Percentiles rank a stretch among this genome's conserved stretches.
phyloP scores from a whole-genome alignment of 192 early-diverging fungal genomes.

The Umbelopsis vinacea region DNA sequence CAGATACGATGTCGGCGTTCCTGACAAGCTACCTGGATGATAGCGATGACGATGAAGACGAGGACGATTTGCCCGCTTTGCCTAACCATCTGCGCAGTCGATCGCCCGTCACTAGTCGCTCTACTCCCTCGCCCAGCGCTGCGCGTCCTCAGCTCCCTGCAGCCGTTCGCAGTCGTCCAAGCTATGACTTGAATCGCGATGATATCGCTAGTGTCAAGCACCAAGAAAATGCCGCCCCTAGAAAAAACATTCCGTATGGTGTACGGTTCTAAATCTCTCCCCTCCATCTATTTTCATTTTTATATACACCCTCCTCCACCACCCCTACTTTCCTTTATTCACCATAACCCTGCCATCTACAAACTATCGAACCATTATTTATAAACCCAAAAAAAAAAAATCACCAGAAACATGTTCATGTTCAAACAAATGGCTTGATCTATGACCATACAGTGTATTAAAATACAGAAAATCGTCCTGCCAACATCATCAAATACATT shows the following conservation, averaged over 20 bases:
- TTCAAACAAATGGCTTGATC: too few species aligned
- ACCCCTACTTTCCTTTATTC: background rate
- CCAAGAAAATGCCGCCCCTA: background rate
- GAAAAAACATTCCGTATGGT: constrained; percentile 13
- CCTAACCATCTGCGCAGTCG: background rate
- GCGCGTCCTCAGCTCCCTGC: background rate
- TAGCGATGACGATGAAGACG: constrained; percentile 16
- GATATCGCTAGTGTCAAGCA: background rate
- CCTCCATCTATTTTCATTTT: background rate
- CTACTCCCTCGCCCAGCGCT: constrained; percentile 9
- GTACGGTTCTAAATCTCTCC: background rate
- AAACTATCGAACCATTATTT: too few species aligned
- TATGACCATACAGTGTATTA: too few species aligned
- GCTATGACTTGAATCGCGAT: constrained; percentile 9
- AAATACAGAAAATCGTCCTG: too few species aligned
- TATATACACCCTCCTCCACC: background rate
- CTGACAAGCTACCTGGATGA: constrained; percentile 6
- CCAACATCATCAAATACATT: too few species aligned
- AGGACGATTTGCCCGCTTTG: constrained; percentile 9
- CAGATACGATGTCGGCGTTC: constrained; percentile 13
- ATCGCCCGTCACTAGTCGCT: background rate
- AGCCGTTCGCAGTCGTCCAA: constrained; percentile 10
- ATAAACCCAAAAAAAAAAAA: too few species aligned
- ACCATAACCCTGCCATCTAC: too few species aligned
- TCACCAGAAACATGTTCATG: too few species aligned